Conservation (phyloP, 129 eudicot genomes). For the Artemisia annua region DNA sequence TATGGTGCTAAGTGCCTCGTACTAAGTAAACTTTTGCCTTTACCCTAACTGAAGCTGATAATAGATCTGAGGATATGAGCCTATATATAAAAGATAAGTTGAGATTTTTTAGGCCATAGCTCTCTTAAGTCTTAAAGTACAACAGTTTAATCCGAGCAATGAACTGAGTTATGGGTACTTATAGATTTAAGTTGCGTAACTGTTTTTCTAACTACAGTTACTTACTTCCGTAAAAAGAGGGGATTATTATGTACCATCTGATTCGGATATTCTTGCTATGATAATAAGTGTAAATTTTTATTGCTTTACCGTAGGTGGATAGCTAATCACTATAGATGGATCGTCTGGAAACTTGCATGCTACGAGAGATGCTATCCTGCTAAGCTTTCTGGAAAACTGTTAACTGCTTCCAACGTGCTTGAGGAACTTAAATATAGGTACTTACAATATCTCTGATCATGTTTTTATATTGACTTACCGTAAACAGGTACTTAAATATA, state of each 20-base stretch:
- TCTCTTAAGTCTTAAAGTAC: too few species aligned
- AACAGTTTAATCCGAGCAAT: too few species aligned
- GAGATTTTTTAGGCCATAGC: too few species aligned
- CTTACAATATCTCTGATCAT: conserved; percentile 1
- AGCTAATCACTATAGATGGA: conserved; percentile 94
- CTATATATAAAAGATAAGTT: too few species aligned
- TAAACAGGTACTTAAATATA: background rate
- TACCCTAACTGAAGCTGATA: background rate
- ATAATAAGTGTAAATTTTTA: background rate
- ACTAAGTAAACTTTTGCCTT: background rate
- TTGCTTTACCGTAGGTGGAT: conserved; percentile 61
- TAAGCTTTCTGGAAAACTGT: conserved; percentile 53
- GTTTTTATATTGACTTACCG: background rate
- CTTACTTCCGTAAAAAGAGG: conserved; percentile 1
- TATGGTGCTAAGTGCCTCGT: conserved; percentile 3
- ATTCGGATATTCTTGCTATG: background rate
- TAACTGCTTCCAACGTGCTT: conserved; percentile 63
- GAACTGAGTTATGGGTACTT: too few species aligned
- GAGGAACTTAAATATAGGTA: conserved; percentile 92
- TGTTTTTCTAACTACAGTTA: background rate
- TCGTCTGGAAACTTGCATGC: conserved; percentile 95
- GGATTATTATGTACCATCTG: conserved; percentile 18
- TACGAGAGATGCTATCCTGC: conserved; percentile 81
- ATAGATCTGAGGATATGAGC: too few species aligned
- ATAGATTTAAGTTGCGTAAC: background rate